Percentiles rank a stretch among this genome's conserved stretches.
Conservation (phyloP, 169 alveolate species). For the Condylostoma magnum region DNA sequence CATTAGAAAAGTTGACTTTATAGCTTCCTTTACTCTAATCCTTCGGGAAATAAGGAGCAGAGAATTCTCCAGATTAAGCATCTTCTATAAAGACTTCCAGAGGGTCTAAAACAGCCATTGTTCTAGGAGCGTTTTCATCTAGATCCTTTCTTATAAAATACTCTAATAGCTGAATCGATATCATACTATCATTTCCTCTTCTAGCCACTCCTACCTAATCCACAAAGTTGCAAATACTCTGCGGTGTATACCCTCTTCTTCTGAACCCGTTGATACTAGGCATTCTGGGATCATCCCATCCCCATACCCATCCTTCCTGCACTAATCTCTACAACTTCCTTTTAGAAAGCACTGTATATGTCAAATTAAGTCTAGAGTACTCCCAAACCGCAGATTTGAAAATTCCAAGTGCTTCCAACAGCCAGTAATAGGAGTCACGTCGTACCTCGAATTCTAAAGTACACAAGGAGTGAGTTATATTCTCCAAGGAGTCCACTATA, state of each 20-base stretch:
- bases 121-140: conserved; percentile 81
- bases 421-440: conserved; percentile 99
- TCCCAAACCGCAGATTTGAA: conserved; percentile 92
- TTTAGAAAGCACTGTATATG: conserved; percentile 95
- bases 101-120: conserved; percentile 87
- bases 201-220: conserved; percentile 95
- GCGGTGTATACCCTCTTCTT: conserved; percentile 95
- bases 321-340: conserved; percentile 94
- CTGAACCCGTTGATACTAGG: conserved; percentile 97
- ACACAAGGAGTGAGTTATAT: conserved; percentile 98
- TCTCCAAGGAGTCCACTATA: conserved; percentile 96
- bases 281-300: conserved; percentile 99
- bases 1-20: neutral
- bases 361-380: conserved; percentile 96
- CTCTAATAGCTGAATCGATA: conserved; percentile 92
- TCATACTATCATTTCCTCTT: conserved; percentile 91
- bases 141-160: conserved; percentile 89
- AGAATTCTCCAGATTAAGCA: conserved; percentile 43
- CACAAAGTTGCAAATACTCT: conserved; percentile 88
- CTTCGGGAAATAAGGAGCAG: conserved; percentile 59
- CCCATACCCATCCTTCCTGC: conserved; percentile 87
- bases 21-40: conserved; percentile 10
- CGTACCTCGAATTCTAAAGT: conserved; percentile 98
- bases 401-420: conserved; percentile 89
- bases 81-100: conserved; percentile 71